Base-by-base conservation (phyloP, 305 asterid species). In the Fraxinus sp. region DNA sequence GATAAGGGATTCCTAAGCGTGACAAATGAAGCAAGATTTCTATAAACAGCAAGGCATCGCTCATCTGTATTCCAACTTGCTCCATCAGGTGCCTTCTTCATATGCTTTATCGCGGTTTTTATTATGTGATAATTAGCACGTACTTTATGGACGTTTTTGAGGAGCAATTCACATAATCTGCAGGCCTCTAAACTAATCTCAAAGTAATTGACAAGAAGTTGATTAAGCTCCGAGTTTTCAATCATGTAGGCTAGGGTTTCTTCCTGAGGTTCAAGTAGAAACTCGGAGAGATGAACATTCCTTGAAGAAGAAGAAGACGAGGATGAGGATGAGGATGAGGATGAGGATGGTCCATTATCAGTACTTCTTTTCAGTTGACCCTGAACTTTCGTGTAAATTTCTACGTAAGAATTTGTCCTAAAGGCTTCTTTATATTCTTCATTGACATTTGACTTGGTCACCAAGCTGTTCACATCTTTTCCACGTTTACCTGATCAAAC, bases 361-460 rank as follows among this genome's bases (percentile, higher is more conserved):
- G 78, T 46, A 52, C 81, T 76, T 73, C 80, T 89, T 81, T 77
- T 88, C 14, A 89, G 75, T 59, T 89, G 87, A 49, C 78, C 84
- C 41, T 89, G 88, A 77, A 93, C 81, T 86, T 91, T 89, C 74
- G 83, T 74, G 86, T 83, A 85, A 3, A 94, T 87, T 49, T 93
- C 97, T 41, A 83, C 79, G 86, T 87, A 94, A 20, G 98, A 94
- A 57, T 92, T 93, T 18, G 98, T 91, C 81, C 97, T 89, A 39
- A 94, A 89, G 20, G 93, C 91, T 85, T 88, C 88, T 80, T 85
- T 85, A 81, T 92, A 92, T 82, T 94, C 97, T 76, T 89, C 91
- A 36, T 86, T 85, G 81, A 93, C 93, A 32, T 77, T 83, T 85
- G 87, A 74, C 81, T 83, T 84, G 72, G 78, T 82, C 83, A 9